These are phyloP conservation scores for Teratosphaeria nubilosa DNA, from an alignment of 2,329 filamentous ascomycete species.

Conservation along the genomic window DNA sequence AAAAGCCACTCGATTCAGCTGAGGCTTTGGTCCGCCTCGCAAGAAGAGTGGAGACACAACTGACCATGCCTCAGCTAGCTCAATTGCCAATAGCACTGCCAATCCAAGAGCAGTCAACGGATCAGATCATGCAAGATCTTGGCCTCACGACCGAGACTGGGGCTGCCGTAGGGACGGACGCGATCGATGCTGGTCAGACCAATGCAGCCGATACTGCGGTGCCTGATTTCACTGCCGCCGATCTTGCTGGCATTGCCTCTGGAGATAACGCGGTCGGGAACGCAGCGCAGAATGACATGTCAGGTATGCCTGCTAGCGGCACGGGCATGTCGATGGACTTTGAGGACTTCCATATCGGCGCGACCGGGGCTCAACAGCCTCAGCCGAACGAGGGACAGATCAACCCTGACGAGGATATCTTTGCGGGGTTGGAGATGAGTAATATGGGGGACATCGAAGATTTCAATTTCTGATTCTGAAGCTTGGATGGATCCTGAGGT, in stretches of 20 bases:
- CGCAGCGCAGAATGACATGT: conserved; percentile 6
- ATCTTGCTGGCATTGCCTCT: conserved; percentile 14
- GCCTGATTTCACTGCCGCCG: conserved; percentile 9
- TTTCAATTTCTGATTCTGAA: conserved; percentile 18
- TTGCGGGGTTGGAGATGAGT: conserved; percentile 34
- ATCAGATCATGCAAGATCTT: conserved; percentile 27
- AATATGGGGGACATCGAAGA: conserved; percentile 17
- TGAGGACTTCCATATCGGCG: conserved; percentile 22
- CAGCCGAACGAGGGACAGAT: conserved; percentile 11
- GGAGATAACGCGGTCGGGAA: conserved; percentile 1
- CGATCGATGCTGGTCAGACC: conserved; percentile 2
- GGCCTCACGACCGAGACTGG: conserved; percentile 15
- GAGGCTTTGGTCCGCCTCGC: conserved; percentile 29
- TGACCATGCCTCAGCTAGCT: conserved; percentile 53
- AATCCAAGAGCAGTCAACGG: conserved; percentile 12
- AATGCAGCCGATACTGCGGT: conserved; percentile 8
- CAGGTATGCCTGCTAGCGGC: neutral
- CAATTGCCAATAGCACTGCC: conserved; percentile 17
- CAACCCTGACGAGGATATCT: conserved; percentile 30
- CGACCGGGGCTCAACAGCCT: conserved; percentile 8
- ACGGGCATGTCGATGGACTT: conserved; percentile 6
- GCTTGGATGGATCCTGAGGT: neutral
- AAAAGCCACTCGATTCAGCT: conserved; percentile 48
- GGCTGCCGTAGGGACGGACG: conserved; percentile 5
- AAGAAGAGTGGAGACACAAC: conserved; percentile 23